Evolutionary conservation across 345 rosid genomes (phyloP).

Genomic region (Brassica cretica): DNA sequence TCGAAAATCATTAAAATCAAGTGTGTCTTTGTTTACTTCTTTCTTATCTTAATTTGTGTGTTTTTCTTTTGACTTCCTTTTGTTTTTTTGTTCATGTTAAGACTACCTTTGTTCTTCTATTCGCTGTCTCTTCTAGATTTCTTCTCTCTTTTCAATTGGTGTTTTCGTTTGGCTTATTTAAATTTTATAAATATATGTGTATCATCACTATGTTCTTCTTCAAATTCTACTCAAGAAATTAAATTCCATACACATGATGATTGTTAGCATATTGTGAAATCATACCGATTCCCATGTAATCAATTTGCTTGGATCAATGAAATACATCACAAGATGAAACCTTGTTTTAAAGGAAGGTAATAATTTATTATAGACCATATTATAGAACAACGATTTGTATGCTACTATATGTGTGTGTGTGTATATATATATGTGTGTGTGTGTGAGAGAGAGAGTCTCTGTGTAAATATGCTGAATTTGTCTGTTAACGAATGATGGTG

Average conservation of each 20-base stretch:
- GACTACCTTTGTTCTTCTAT: conserved; percentile 5
- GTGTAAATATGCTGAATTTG: background rate
- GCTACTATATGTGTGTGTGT: background rate
- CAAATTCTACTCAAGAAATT: conserved; percentile 5
- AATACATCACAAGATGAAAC: background rate
- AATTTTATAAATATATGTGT: conserved; percentile 26
- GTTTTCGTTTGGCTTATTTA: conserved; percentile 23
- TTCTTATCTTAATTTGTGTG: background rate
- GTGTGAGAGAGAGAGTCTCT: background rate
- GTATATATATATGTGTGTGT: background rate
- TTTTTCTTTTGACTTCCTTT: conserved; percentile 17
- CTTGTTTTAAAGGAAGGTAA: background rate
- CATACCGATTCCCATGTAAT: background rate
- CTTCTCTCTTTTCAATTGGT: conserved; percentile 9
- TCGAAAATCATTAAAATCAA: conserved; percentile 7
- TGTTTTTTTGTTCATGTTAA: background rate
- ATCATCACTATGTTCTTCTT: conserved; percentile 28
- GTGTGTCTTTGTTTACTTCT: conserved; percentile 23
- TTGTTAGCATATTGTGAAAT: background rate
- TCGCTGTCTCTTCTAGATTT: conserved; percentile 2
- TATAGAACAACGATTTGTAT: background rate
- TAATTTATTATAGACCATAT: background rate
- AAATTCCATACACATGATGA: conserved; percentile 15
- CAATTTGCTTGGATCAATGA: conserved; percentile 1
- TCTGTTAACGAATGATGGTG: background rate